phyloP scores from a whole-genome alignment of 148 eudicot species.

The Tetragonia tetragonoides region DNA sequence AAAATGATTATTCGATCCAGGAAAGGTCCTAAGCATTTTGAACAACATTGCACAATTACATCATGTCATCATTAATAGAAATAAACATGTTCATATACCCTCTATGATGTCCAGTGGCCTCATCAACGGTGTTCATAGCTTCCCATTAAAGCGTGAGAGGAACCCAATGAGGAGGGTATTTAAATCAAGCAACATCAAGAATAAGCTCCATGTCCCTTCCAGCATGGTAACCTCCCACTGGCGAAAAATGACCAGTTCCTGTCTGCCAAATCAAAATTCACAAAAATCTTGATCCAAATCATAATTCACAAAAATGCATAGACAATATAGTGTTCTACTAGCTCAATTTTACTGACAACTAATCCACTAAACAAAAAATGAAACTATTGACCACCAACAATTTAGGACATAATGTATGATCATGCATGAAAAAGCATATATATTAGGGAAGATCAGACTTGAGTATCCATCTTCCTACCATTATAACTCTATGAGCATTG shows the following conservation, averaged over 20 bases:
- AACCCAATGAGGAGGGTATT: slow-evolving; percentile 60
- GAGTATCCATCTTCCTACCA: not conserved
- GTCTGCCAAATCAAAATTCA: slow-evolving; percentile 27
- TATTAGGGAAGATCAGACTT: too few species aligned
- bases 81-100: slow-evolving; percentile 30
- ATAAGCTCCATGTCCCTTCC: slow-evolving; percentile 46
- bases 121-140: slow-evolving; percentile 51
- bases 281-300: not conserved
- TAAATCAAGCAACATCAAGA: slow-evolving; percentile 56
- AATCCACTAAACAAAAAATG: too few species aligned
- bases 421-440: too few species aligned
- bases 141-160: slow-evolving; percentile 51
- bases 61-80: not conserved
- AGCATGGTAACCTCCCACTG: slow-evolving; percentile 53
- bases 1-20: not conserved
- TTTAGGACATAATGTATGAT: too few species aligned
- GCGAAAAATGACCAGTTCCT: slow-evolving; percentile 56
- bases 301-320: not conserved
- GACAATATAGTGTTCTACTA: not conserved
- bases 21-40: not conserved
- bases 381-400: not conserved
- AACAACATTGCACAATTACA: not conserved
- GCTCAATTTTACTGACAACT: not conserved
- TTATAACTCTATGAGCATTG: too few species aligned
- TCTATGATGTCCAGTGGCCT: slow-evolving; percentile 39